A percentile compares a stretch with the other conserved stretches of the same genome.
Evolutionary conservation across 1,284 basidiomycete species (phyloP).

Genomic region (Cryptococcus sp.): DNA sequence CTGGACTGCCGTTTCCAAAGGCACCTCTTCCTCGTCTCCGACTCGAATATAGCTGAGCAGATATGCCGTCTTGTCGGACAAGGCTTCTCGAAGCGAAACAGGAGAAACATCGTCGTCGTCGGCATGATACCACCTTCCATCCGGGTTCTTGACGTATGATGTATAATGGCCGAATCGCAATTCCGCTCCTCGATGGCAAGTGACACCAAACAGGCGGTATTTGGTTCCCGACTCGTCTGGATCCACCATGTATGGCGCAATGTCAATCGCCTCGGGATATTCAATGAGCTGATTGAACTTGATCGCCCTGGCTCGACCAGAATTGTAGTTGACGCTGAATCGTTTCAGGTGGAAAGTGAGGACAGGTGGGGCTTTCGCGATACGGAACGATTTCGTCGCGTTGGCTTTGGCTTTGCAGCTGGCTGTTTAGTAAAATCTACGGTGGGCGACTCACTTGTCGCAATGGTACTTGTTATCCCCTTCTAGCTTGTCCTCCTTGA

Average conservation of each 20-base stretch:
- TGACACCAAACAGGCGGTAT: conserved; percentile 88
- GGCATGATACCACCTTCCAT: conserved; percentile 81
- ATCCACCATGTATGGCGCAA: conserved; percentile 79
- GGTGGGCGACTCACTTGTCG: conserved; percentile 67
- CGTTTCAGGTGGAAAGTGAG: conserved; percentile 96
- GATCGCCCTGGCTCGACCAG: conserved; percentile 67
- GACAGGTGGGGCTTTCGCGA: conserved; percentile 82
- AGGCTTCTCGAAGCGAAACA: conserved; percentile 47
- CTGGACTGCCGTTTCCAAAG: too few relatives aligned
- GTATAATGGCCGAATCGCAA: conserved; percentile 97
- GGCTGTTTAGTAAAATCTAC: not conserved
- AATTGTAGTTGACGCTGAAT: conserved; percentile 53
- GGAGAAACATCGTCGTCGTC: conserved; percentile 76
- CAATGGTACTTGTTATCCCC: conserved; percentile 97
- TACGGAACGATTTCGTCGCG: conserved; percentile 50
- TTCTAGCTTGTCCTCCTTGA: conserved; percentile 72
- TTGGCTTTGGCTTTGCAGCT: conserved; percentile 43
- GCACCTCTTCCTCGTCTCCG: too few relatives aligned
- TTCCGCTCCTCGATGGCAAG: conserved; percentile 86
- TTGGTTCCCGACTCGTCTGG: conserved; percentile 57
- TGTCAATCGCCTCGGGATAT: conserved; percentile 72
- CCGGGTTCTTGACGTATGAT: conserved; percentile 69
- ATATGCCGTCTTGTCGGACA: conserved; percentile 76
- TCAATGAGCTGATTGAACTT: conserved; percentile 74
- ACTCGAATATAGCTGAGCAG: conserved; percentile 80